Evolutionary conservation across 2,329 filamentous ascomycete species (phyloP).

Genomic region (Claviceps africana): DNA sequence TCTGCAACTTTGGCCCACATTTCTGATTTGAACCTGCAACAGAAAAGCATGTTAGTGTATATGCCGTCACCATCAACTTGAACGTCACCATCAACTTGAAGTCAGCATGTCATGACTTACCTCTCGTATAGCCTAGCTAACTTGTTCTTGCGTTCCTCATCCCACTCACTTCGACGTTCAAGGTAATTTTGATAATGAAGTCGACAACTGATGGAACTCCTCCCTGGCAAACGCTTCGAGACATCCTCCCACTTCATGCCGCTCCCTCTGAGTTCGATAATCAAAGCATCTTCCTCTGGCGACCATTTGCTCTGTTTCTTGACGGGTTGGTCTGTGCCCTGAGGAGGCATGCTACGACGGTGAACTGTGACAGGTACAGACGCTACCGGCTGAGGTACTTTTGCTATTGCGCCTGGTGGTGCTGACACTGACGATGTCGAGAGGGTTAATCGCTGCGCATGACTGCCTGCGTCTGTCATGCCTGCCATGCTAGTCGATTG

Average conservation of each 20-base stretch:
- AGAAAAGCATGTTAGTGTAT: background rate
- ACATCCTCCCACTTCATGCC: conserved; percentile 99
- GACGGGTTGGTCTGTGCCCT: conserved; percentile 52
- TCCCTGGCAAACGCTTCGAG: conserved; percentile 74
- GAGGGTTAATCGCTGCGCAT: conserved; percentile 11
- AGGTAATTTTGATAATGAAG: conserved; percentile 96
- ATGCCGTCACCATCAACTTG: background rate
- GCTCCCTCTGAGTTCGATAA: conserved; percentile 77
- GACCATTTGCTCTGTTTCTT: conserved; percentile 98
- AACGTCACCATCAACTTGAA: no score
- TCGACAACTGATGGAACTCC: conserved; percentile 86
- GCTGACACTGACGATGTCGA: background rate
- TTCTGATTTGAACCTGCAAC: conserved; percentile 81
- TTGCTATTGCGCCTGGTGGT: background rate
- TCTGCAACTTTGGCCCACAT: conserved; percentile 97
- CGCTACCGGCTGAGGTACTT: conserved; percentile 14
- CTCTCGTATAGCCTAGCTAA: conserved; percentile 88
- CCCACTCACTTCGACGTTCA: conserved; percentile 85
- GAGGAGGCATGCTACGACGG: conserved; percentile 25
- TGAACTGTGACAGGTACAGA: conserved; percentile 18
- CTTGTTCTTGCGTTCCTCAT: conserved; percentile 96
- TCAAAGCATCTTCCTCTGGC: conserved; percentile 79
- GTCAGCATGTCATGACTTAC: conserved; percentile 36
- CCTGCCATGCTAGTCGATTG: conserved; percentile 8
- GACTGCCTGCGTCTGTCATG: no score